Percentiles rank a stretch among this genome's conserved stretches.
phyloP scores from a whole-genome alignment of 352 stramenopile species.

The Globisporangium viniferum region DNA sequence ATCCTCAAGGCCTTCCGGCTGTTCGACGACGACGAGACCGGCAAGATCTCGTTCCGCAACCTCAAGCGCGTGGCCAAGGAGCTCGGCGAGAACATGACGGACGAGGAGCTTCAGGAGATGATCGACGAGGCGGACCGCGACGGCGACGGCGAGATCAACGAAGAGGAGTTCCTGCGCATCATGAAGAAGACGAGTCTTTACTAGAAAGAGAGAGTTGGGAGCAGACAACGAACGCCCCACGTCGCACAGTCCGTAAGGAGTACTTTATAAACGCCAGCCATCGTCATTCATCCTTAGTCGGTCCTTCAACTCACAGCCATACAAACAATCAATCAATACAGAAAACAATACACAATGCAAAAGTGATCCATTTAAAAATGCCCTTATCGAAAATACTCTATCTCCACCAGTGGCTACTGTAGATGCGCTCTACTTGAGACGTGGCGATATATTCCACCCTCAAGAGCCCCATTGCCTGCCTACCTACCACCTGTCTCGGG shows the following conservation, averaged over 20 bases:
- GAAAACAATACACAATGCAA: constrained; percentile 5
- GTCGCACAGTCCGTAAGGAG: not conserved
- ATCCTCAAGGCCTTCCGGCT: constrained; percentile 98
- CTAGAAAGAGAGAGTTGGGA: constrained; percentile 9
- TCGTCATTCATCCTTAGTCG: not conserved
- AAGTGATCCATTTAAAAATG: constrained; percentile 6
- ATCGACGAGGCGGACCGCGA: constrained; percentile 96
- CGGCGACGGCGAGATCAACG: constrained; percentile 95
- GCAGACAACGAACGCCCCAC: not conserved
- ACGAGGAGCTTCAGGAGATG: constrained; percentile 98
- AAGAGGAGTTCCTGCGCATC: constrained; percentile 96
- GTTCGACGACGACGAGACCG: constrained; percentile 97
- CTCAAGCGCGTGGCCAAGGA: constrained; percentile 97
- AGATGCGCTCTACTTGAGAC: not conserved
- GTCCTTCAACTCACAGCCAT: not conserved
- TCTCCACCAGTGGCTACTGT: not conserved
- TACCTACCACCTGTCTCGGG: not conserved
- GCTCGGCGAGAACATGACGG: constrained; percentile 96
- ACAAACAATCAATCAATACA: not conserved
- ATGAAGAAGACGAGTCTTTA: constrained; percentile 96
- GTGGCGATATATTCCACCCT: too few species aligned
- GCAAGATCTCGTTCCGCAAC: constrained; percentile 96
- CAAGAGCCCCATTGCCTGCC: too few species aligned
- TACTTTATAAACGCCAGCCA: not conserved
- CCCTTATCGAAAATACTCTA: constrained; percentile 15